These are phyloP conservation scores for Tephrocybe sp. DNA, from an alignment of 768 basidiomycete species.

Conservation along the genomic window DNA sequence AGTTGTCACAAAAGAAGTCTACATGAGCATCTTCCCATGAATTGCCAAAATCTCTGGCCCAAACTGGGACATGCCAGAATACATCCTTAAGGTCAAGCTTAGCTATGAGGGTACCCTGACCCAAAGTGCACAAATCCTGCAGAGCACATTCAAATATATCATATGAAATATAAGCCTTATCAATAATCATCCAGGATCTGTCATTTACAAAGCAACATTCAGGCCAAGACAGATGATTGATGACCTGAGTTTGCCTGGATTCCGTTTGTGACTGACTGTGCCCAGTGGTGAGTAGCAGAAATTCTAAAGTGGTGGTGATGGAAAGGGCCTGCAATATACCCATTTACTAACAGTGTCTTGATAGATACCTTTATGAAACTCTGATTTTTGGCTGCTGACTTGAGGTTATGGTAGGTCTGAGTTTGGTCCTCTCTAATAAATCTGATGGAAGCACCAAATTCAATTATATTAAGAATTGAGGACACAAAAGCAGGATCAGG, in stretches of 20 bases:
- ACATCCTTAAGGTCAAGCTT: constrained; percentile 39
- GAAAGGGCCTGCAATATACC: constrained; percentile 21
- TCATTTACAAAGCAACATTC: constrained; percentile 26
- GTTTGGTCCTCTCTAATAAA: constrained; percentile 15
- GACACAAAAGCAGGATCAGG: too few relatives aligned
- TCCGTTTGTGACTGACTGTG: constrained; percentile 20
- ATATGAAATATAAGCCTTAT: constrained; percentile 29
- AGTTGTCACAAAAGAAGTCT: too few relatives aligned
- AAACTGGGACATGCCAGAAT: constrained; percentile 35
- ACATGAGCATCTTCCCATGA: too few relatives aligned
- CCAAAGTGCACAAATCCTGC: constrained; percentile 21
- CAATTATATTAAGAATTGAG: constrained; percentile 15
- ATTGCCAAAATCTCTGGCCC: constrained; percentile 24
- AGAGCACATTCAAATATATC: constrained; percentile 26
- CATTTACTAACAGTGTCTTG: constrained; percentile 6
- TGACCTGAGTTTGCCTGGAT: constrained; percentile 22
- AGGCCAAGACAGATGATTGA: constrained; percentile 32
- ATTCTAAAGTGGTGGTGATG: constrained; percentile 14
- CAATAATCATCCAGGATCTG: constrained; percentile 29
- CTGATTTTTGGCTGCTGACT: constrained; percentile 26
- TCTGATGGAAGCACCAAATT: constrained; percentile 24
- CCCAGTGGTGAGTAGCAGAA: constrained; percentile 28
- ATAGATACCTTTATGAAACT: constrained; percentile 3
- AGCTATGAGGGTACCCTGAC: constrained; percentile 27
- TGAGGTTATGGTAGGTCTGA: constrained; percentile 22